Evolutionary conservation across 1,139 yeast species (phyloP).

Genomic region (Hemisphaericaspora xylofermentans): DNA sequence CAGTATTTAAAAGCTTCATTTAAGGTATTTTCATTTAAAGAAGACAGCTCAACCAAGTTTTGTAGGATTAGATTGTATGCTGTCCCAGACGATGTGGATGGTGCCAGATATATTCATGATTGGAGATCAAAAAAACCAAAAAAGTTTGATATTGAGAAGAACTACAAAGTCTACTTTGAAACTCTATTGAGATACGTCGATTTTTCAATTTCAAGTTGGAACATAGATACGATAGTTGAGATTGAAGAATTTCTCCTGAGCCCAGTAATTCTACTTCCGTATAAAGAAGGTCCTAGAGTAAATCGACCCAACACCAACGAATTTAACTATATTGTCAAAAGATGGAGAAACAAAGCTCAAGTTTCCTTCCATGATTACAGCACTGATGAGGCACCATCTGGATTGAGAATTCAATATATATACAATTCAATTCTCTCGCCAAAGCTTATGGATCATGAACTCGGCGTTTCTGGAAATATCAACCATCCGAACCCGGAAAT

Average conservation of each 20-base stretch:
- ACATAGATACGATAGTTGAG: not conserved
- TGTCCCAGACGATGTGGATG: constrained; percentile 47
- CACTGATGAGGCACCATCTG: constrained; percentile 13
- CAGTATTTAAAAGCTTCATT: constrained; percentile 48
- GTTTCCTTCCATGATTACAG: not conserved
- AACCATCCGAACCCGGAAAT: constrained; percentile 4
- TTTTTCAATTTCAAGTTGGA: constrained; percentile 26
- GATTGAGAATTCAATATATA: constrained; percentile 27
- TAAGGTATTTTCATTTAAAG: constrained; percentile 18
- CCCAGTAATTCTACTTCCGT: not conserved
- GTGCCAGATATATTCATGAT: constrained; percentile 29
- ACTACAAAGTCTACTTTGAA: constrained; percentile 30
- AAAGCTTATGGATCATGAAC: constrained; percentile 7
- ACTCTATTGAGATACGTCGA: constrained; percentile 18
- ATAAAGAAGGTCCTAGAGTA: not conserved
- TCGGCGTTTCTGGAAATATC: constrained; percentile 4
- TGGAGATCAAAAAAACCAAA: constrained; percentile 28
- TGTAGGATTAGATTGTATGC: constrained; percentile 48
- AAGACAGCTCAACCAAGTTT: constrained; percentile 10
- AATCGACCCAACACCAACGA: constrained; percentile 1
- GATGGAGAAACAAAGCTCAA: constrained; percentile 26
- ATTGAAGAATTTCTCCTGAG: not conserved
- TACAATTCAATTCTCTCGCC: constrained; percentile 46
- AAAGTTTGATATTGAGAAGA: constrained; percentile 22
- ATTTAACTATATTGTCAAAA: constrained; percentile 8